A percentile compares a stretch with the other conserved stretches of the same genome.
phyloP scores from a whole-genome alignment of 176 grass and related monocot genomes.

The Pontederia paniculata region DNA sequence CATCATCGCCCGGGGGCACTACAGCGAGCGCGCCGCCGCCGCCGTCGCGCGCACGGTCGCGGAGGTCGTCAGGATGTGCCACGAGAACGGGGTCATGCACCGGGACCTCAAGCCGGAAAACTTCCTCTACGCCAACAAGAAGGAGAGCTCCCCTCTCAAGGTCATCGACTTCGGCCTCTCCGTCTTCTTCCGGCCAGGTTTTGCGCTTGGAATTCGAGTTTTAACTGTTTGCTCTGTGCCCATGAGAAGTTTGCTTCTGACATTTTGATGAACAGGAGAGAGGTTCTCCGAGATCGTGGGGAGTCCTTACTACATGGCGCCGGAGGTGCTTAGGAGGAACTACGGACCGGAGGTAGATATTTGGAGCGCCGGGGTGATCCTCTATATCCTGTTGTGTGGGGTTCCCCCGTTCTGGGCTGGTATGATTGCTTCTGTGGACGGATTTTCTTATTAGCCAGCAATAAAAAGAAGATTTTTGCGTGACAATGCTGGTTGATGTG shows the following conservation, averaged over 20 bases:
- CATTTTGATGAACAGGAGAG: slow-evolving; percentile 40
- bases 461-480: not conserved
- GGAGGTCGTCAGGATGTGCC: slow-evolving; percentile 95
- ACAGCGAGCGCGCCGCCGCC: slow-evolving; percentile 85
- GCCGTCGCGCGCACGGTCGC: slow-evolving; percentile 80
- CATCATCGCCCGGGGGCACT: slow-evolving; percentile 73
- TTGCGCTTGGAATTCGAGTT: not conserved
- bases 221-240: not conserved
- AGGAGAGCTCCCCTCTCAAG: slow-evolving; percentile 82
- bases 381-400: slow-evolving; percentile 91
- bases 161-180: slow-evolving; percentile 97
- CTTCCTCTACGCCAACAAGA: slow-evolving; percentile 82
- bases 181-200: slow-evolving; percentile 85
- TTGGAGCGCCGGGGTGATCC: slow-evolving; percentile 98
- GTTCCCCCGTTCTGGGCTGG: slow-evolving; percentile 99
- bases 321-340: slow-evolving; percentile 88
- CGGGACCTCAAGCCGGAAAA: slow-evolving; percentile 97
- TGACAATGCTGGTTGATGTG: not conserved
- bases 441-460: not conserved
- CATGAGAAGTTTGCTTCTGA: not conserved
- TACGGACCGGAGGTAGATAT: slow-evolving; percentile 96
- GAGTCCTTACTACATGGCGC: slow-evolving; percentile 99
- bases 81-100: slow-evolving; percentile 89
- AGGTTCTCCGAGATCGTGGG: slow-evolving; percentile 87
- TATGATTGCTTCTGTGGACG: slow-evolving; percentile 14